phyloP scores from a whole-genome alignment of 352 stramenopile species.

The Globisporangium alternatum region DNA sequence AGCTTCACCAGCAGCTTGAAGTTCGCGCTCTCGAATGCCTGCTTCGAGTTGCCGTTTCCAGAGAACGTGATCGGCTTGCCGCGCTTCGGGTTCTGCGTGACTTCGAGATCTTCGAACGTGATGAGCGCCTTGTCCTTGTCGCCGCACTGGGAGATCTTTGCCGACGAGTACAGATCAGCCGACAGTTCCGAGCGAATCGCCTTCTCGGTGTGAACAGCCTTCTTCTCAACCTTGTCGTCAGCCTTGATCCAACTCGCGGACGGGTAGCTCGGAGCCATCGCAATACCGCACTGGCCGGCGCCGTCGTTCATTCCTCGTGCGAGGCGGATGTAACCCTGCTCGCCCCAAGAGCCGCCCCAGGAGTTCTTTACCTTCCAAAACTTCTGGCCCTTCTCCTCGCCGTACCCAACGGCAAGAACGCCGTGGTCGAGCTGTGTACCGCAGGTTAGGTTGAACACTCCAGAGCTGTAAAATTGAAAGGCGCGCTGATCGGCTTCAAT shows the following conservation, averaged over 20 bases:
- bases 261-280: constrained; percentile 73
- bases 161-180: constrained; percentile 50
- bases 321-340: constrained; percentile 92
- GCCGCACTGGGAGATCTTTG: constrained; percentile 80
- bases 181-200: constrained; percentile 19
- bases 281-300: constrained; percentile 69
- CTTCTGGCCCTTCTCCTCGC: constrained; percentile 75
- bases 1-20: constrained; percentile 79
- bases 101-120: constrained; percentile 64
- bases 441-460: constrained; percentile 83
- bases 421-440: constrained; percentile 96
- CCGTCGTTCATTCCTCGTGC: constrained; percentile 58
- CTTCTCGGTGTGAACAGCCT: neutral
- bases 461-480: constrained; percentile 97
- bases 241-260: constrained; percentile 36
- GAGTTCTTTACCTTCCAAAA: constrained; percentile 98
- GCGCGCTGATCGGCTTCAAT: constrained; percentile 92
- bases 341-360: constrained; percentile 92
- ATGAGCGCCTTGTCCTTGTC: constrained; percentile 61
- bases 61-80: constrained; percentile 73
- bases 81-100: constrained; percentile 63
- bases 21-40: constrained; percentile 50
- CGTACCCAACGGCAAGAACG: constrained; percentile 96
- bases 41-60: constrained; percentile 66
- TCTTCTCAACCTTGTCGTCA: constrained; percentile 12